phyloP scores from a whole-genome alignment of 2,329 filamentous ascomycete genomes.

The Bretziella fagacearum region DNA sequence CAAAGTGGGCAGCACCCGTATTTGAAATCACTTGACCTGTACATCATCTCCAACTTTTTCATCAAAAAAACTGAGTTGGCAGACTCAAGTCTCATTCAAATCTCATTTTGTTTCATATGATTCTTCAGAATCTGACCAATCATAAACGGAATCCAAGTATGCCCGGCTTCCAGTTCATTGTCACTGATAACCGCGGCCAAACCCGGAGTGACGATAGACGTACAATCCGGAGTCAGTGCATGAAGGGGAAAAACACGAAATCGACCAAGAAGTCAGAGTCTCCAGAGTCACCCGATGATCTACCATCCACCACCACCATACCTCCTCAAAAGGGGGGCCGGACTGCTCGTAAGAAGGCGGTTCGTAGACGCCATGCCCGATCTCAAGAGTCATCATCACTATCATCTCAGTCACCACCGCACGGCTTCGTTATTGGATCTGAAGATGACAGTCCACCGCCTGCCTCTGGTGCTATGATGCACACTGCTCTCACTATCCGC shows the following conservation, averaged over 20 bases:
- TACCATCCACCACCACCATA: neutral
- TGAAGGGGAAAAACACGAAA: constrained; percentile 14
- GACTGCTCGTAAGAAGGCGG: neutral
- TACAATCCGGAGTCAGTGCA: constrained; percentile 14
- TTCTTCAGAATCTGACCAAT: neutral
- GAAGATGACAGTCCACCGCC: neutral
- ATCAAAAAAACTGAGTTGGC: no score
- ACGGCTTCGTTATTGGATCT: neutral
- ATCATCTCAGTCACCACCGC: neutral
- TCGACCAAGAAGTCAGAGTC: neutral
- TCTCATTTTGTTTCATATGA: neutral
- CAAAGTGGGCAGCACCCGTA: no score
- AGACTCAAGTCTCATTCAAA: neutral
- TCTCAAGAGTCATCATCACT: neutral
- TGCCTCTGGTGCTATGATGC: no score
- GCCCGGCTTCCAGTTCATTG: constrained; percentile 15
- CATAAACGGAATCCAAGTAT: constrained; percentile 1
- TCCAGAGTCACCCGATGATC: neutral
- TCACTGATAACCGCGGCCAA: constrained; percentile 15
- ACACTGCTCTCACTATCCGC: neutral
- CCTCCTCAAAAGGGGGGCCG: neutral
- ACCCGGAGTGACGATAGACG: constrained; percentile 13
- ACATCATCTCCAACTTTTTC: neutral
- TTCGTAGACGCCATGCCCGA: neutral
- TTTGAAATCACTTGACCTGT: neutral